phyloP scores from a whole-genome alignment of 352 stramenopile genomes.

The Pythium rishiriense region DNA sequence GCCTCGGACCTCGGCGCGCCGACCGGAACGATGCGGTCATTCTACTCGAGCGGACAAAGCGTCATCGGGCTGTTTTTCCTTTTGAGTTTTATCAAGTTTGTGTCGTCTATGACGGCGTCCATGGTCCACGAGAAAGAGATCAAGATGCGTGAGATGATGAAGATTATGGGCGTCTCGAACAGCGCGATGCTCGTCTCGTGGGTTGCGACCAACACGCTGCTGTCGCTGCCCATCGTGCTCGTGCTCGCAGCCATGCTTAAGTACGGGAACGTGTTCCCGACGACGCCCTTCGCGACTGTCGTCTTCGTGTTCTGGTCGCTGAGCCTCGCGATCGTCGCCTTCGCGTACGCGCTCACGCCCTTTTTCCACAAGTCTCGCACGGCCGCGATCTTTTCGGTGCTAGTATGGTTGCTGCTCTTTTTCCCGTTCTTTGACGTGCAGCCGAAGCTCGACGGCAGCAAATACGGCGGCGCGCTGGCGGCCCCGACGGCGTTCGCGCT shows the following conservation, averaged over 20 bases:
- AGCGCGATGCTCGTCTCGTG: constrained; percentile 62
- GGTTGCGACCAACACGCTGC: constrained; percentile 46
- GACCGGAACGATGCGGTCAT: constrained; percentile 33
- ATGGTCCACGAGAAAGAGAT: constrained; percentile 87
- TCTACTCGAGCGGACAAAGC: constrained; percentile 46
- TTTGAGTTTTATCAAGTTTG: constrained; percentile 48
- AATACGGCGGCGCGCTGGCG: constrained; percentile 55
- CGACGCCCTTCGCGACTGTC: constrained; percentile 52
- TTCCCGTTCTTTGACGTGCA: constrained; percentile 75
- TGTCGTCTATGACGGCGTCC: constrained; percentile 62
- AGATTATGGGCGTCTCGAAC: constrained; percentile 81
- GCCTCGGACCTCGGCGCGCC: constrained; percentile 28
- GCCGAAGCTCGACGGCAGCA: constrained; percentile 29
- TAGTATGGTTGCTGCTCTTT: constrained; percentile 74
- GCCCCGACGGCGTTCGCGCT: constrained; percentile 70
- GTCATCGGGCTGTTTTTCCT: constrained; percentile 47
- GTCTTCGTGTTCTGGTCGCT: constrained; percentile 70
- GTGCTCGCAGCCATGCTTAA: constrained; percentile 40
- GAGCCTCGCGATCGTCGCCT: constrained; percentile 56
- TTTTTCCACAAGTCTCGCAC: constrained; percentile 76
- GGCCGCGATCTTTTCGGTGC: constrained; percentile 57
- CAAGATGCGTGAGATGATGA: constrained; percentile 76
- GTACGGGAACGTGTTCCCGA: constrained; percentile 66
- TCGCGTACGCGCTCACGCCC: constrained; percentile 62
- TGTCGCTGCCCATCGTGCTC: constrained; percentile 41